Evolutionary conservation across 345 rosid species (phyloP).

Genomic region (Salix brachista): DNA sequence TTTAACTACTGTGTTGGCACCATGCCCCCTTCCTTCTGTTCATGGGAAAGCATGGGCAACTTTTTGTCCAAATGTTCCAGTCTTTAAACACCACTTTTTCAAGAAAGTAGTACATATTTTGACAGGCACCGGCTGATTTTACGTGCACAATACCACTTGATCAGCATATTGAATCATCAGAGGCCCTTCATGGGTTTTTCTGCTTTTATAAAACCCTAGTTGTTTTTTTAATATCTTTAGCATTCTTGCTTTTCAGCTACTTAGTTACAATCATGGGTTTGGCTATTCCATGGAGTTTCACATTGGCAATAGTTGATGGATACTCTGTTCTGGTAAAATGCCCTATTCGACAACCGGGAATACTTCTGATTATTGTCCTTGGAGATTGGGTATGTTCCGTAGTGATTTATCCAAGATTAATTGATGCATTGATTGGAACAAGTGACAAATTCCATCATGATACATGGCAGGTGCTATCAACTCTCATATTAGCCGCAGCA

Average conservation of each 20-base stretch:
- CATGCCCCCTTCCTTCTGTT: not conserved
- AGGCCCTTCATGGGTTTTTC: not conserved
- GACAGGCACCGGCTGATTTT: not conserved
- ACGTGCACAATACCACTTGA: not conserved
- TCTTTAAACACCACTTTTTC: not conserved
- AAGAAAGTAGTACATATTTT: not conserved
- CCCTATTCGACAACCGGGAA: constrained; percentile 54
- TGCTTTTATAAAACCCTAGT: not conserved
- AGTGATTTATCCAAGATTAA: not conserved
- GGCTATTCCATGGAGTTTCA: constrained; percentile 82
- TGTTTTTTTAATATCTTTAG: not conserved
- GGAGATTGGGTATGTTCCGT: constrained; percentile 71
- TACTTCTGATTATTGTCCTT: constrained; percentile 50
- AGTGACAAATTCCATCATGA: not conserved
- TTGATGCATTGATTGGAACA: not conserved
- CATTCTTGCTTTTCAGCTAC: constrained; percentile 44
- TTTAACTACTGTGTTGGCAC: not conserved
- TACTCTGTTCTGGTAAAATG: constrained; percentile 63
- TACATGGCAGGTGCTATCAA: constrained; percentile 55
- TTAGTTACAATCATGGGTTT: constrained; percentile 83
- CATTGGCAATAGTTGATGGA: constrained; percentile 75
- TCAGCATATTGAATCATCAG: not conserved
- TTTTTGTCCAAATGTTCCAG: not conserved
- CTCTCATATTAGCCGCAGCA: constrained; percentile 74
- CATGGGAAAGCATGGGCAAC: not conserved